phyloP scores from a whole-genome alignment of 164 flowering plant genomes.

The Magnolia kwangsiensis region DNA sequence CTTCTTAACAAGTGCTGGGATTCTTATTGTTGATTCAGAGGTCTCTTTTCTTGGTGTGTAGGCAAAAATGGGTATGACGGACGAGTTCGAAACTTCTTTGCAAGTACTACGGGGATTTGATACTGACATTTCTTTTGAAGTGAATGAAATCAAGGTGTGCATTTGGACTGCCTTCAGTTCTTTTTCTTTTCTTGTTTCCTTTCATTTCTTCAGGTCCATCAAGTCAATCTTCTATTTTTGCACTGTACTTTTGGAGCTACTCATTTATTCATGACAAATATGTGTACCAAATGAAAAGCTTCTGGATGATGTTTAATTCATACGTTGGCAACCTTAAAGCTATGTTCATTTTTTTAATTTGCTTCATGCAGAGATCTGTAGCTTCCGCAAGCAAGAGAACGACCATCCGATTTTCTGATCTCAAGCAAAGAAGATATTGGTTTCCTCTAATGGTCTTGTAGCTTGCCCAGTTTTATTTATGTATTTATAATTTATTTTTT shows the following conservation, averaged over 20 bases:
- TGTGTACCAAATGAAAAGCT: not conserved
- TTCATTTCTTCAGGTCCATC: not conserved
- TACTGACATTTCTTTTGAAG: constrained; percentile 77
- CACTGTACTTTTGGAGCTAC: not conserved
- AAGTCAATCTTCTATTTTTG: not conserved
- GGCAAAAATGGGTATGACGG: constrained; percentile 99
- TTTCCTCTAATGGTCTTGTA: constrained; percentile 72
- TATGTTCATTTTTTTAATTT: constrained; percentile 13
- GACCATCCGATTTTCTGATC: constrained; percentile 62
- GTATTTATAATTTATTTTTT: not conserved
- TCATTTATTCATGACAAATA: not conserved
- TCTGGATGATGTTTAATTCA: not conserved
- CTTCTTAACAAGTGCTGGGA: not conserved
- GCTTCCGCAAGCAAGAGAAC: constrained; percentile 56
- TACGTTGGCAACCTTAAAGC: not conserved
- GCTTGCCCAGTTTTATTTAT: constrained; percentile 1
- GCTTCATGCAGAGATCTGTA: constrained; percentile 56
- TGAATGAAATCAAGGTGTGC: constrained; percentile 91
- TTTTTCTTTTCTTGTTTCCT: not conserved
- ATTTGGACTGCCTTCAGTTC: constrained; percentile 4
- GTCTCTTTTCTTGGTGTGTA: constrained; percentile 20
- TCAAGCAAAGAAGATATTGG: constrained; percentile 76
- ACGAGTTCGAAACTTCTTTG: constrained; percentile 93
- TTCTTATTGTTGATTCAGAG: constrained; percentile 7
- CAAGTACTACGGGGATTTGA: constrained; percentile 97